A percentile compares a stretch with the other conserved stretches of the same genome.
These are phyloP conservation scores for Elasticomyces elasticus DNA, from an alignment of 495 filamentous ascomycete genomes.

Conservation along the genomic window DNA sequence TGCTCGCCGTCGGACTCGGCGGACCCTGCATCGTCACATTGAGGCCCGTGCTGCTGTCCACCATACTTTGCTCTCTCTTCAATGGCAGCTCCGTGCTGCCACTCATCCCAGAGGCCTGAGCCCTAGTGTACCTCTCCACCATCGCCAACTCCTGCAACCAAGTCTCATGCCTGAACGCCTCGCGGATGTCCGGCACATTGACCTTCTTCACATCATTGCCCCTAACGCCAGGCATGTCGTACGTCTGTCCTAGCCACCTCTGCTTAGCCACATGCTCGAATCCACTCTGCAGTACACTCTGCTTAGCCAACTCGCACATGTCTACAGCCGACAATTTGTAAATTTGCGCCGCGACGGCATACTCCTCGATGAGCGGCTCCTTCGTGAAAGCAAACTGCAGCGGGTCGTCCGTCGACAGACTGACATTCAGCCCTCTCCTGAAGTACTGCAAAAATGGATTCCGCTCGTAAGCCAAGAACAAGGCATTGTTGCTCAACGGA, in stretches of 20 bases:
- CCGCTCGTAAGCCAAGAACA: constrained; percentile 94
- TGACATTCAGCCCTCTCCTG: constrained; percentile 86
- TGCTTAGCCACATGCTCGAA: constrained; percentile 84
- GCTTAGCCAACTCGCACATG: constrained; percentile 96
- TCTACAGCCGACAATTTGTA: constrained; percentile 95
- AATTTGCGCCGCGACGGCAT: constrained; percentile 94
- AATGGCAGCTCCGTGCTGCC: constrained; percentile 14
- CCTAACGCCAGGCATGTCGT: constrained; percentile 56
- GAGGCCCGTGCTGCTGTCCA: not conserved
- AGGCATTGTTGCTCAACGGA: constrained; percentile 90
- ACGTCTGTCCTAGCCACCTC: constrained; percentile 75
- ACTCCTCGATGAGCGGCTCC: constrained; percentile 95
- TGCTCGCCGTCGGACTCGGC: constrained; percentile 24
- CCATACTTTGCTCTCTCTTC: not conserved
- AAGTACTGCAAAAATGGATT: constrained; percentile 96
- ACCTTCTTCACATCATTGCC: constrained; percentile 91
- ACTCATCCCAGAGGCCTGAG: constrained; percentile 6
- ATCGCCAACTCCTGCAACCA: constrained; percentile 69
- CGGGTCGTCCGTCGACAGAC: constrained; percentile 91
- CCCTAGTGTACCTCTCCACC: constrained; percentile 30
- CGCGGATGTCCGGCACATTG: constrained; percentile 87
- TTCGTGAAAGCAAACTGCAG: constrained; percentile 98
- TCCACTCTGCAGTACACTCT: constrained; percentile 87
- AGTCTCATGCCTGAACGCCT: constrained; percentile 79
- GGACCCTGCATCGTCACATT: not conserved